Percentiles rank a stretch among this genome's conserved stretches.
Evolutionary conservation across 2,329 filamentous ascomycete species (phyloP).

Genomic region (Penicillium sp.): DNA sequence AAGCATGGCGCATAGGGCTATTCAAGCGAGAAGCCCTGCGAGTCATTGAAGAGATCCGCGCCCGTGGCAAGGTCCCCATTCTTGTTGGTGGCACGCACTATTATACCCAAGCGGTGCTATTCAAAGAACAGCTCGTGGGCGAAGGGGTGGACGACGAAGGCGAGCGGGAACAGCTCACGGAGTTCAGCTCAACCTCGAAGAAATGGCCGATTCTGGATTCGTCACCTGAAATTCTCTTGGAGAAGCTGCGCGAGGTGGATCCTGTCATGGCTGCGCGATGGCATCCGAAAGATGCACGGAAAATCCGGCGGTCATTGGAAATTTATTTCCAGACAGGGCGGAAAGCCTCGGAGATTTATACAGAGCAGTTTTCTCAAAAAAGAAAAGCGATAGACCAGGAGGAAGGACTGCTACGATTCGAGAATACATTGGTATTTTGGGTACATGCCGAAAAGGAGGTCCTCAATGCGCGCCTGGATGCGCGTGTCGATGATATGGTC

Average conservation of each 20-base stretch:
- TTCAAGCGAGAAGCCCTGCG: constrained; percentile 70
- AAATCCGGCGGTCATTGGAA: constrained; percentile 84
- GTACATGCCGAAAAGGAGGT: constrained; percentile 70
- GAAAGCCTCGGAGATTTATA: constrained; percentile 81
- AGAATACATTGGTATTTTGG: constrained; percentile 74
- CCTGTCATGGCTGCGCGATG: constrained; percentile 84
- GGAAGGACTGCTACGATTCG: constrained; percentile 47
- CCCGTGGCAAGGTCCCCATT: constrained; percentile 77
- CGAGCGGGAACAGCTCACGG: constrained; percentile 23
- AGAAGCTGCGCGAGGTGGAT: constrained; percentile 74
- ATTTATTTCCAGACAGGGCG: constrained; percentile 83
- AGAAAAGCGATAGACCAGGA: constrained; percentile 23
- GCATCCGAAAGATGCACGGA: constrained; percentile 90
- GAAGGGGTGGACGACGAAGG: constrained; percentile 28
- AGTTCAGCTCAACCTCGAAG: constrained; percentile 27
- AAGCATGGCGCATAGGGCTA: constrained; percentile 77
- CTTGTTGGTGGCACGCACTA: constrained; percentile 94
- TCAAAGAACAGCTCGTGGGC: constrained; percentile 66
- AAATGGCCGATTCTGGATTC: constrained; percentile 70
- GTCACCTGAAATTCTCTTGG: constrained; percentile 68
- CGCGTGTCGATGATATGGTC: constrained; percentile 82
- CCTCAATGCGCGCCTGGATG: constrained; percentile 69
- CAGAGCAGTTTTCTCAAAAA: constrained; percentile 60
- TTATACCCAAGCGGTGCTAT: constrained; percentile 85
- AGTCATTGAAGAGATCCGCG: constrained; percentile 73